phyloP scores from a whole-genome alignment of 345 rosid species.

The Arabidopsis arenosa region DNA sequence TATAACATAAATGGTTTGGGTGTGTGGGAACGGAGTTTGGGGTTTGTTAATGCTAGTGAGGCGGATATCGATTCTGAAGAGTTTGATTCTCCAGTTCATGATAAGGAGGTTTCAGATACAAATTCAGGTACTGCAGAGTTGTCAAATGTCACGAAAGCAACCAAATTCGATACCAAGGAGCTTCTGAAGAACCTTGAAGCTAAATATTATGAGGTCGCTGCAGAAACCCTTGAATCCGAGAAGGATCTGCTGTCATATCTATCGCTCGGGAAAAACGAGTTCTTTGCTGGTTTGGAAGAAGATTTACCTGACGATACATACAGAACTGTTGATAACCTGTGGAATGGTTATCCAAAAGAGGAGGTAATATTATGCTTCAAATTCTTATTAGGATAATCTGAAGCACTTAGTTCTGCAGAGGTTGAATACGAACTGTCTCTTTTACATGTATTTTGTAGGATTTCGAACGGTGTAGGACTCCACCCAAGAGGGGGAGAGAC shows the following conservation, averaged over 20 bases:
- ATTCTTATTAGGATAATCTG: background rate
- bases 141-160: slow-evolving; percentile 17
- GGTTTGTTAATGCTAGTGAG: slow-evolving; percentile 24
- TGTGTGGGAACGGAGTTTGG: slow-evolving; percentile 59
- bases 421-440: background rate
- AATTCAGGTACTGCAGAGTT: slow-evolving; percentile 31
- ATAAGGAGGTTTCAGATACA: slow-evolving; percentile 41
- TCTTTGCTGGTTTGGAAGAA: slow-evolving; percentile 62
- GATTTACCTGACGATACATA: slow-evolving; percentile 51
- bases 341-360: slow-evolving; percentile 58
- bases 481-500: slow-evolving; percentile 49
- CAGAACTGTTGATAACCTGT: slow-evolving; percentile 53
- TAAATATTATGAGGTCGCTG: slow-evolving; percentile 38
- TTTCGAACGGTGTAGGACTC: slow-evolving; percentile 9
- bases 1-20: slow-evolving; percentile 71
- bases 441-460: slow-evolving; percentile 17
- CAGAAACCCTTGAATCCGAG: slow-evolving; percentile 38
- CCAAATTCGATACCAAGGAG: slow-evolving; percentile 51
- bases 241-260: slow-evolving; percentile 60
- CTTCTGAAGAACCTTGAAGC: slow-evolving; percentile 60
- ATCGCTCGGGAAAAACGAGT: slow-evolving; percentile 61
- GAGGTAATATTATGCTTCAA: slow-evolving; percentile 48
- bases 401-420: background rate
- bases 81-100: slow-evolving; percentile 32
- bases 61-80: slow-evolving; percentile 26